Percentiles rank a stretch among this genome's conserved stretches.
These are phyloP conservation scores for Cladosporium sp. DNA, from an alignment of 2,329 filamentous ascomycete species.

Conservation along the genomic window DNA sequence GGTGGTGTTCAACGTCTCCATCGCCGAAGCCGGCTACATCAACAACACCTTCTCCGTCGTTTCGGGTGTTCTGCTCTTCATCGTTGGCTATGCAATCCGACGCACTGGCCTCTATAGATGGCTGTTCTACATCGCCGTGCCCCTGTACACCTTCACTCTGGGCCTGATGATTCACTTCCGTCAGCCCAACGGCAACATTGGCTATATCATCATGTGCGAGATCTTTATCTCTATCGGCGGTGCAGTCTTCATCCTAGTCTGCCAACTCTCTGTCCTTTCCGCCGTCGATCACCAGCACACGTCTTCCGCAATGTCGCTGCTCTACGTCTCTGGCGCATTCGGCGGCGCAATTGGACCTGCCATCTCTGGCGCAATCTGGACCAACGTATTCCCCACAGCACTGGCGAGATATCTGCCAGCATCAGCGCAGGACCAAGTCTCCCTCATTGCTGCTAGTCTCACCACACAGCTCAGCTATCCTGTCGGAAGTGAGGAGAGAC, in stretches of 20 bases:
- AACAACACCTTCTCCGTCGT: slow-evolving; percentile 34
- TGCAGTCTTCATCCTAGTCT: slow-evolving; percentile 52
- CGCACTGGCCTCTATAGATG: slow-evolving; percentile 49
- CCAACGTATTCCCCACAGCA: slow-evolving; percentile 21
- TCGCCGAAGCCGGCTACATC: slow-evolving; percentile 28
- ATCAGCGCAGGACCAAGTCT: slow-evolving; percentile 22
- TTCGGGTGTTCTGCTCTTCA: slow-evolving; percentile 41
- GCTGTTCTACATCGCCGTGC: slow-evolving; percentile 36
- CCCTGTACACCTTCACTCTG: slow-evolving; percentile 30
- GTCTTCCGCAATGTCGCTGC: slow-evolving; percentile 22
- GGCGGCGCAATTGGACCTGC: slow-evolving; percentile 53
- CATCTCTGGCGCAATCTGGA: slow-evolving; percentile 26
- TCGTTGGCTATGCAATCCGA: slow-evolving; percentile 47
- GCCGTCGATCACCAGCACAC: slow-evolving; percentile 33
- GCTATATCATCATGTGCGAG: slow-evolving; percentile 50
- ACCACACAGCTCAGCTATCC: slow-evolving; percentile 38
- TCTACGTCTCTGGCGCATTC: slow-evolving; percentile 20
- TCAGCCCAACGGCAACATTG: slow-evolving; percentile 35
- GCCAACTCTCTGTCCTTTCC: slow-evolving; percentile 59
- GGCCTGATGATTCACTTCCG: slow-evolving; percentile 29
- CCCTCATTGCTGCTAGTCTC: slow-evolving; percentile 36
- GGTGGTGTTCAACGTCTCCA: slow-evolving; percentile 35
- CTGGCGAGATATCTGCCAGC: slow-evolving; percentile 17
- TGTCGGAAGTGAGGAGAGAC: slow-evolving; percentile 39
- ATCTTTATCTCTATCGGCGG: slow-evolving; percentile 53